Evolutionary conservation across 495 filamentous ascomycete species (phyloP).

Genomic region (Cercophora newfieldiana): DNA sequence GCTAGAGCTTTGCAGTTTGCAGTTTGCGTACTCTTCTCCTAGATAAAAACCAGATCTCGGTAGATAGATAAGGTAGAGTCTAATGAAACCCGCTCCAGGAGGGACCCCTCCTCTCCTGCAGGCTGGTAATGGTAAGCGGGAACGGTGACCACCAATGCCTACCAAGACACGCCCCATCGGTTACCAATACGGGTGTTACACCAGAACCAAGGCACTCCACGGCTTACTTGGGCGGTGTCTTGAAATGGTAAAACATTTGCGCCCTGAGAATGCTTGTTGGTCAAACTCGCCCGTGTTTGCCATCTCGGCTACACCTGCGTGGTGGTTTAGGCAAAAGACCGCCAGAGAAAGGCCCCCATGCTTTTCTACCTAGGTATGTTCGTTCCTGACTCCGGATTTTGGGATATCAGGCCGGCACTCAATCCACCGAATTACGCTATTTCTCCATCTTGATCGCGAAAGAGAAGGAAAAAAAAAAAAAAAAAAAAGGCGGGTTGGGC

Average conservation of each 20-base stretch:
- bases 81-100: background rate
- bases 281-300: background rate
- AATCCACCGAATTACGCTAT: background rate
- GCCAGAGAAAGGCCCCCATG: background rate
- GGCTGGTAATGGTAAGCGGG: background rate
- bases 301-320: background rate
- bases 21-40: background rate
- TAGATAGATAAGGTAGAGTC: background rate
- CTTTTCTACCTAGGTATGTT: background rate
- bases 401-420: background rate
- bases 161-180: background rate
- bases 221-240: background rate
- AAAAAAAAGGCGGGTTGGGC: background rate
- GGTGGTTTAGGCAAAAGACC: background rate
- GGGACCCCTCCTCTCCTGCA: background rate
- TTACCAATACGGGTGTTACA: background rate
- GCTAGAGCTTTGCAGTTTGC: background rate
- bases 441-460: background rate
- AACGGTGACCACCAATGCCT: background rate
- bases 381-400: background rate
- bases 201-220: background rate
- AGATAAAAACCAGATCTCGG: background rate
- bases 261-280: background rate
- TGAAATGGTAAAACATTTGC: background rate
- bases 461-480: background rate